phyloP scores from a whole-genome alignment of 2,329 filamentous ascomycete genomes.

The Penicillium sp. region DNA sequence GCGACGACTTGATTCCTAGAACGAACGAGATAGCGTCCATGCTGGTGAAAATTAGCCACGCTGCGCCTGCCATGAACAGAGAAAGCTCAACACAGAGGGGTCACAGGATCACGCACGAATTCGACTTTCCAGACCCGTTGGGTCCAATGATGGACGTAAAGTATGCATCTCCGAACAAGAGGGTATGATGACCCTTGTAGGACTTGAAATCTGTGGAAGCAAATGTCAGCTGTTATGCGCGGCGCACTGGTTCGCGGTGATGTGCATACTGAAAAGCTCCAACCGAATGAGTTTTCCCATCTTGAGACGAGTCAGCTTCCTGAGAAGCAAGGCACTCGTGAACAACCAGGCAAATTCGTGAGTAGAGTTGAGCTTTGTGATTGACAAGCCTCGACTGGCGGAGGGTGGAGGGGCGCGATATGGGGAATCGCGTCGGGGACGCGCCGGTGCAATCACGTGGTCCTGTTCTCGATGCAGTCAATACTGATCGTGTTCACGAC shows the following conservation, averaged over 20 bases:
- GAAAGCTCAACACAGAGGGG: background rate
- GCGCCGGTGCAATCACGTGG: conserved; percentile 33
- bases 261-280: conserved; percentile 80
- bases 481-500: no score
- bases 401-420: conserved; percentile 28
- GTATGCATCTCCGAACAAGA: conserved; percentile 96
- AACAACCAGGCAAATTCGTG: conserved; percentile 10
- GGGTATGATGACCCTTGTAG: conserved; percentile 93
- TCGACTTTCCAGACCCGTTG: conserved; percentile 99
- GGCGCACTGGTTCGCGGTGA: conserved; percentile 1
- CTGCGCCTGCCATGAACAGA: background rate
- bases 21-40: conserved; percentile 99
- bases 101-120: conserved; percentile 68
- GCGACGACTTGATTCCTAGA: conserved; percentile 97
- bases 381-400: conserved; percentile 7
- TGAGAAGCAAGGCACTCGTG: conserved; percentile 22
- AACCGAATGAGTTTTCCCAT: conserved; percentile 98
- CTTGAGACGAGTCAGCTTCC: conserved; percentile 43
- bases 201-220: conserved; percentile 86
- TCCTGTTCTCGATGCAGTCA: no score
- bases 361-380: conserved; percentile 19
- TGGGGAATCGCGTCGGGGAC: conserved; percentile 27
- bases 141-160: conserved; percentile 99
- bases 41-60: conserved; percentile 49
- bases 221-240: conserved; percentile 29